Base-by-base conservation (phyloP, 805 yeast species). In the Candida patagonica region DNA sequence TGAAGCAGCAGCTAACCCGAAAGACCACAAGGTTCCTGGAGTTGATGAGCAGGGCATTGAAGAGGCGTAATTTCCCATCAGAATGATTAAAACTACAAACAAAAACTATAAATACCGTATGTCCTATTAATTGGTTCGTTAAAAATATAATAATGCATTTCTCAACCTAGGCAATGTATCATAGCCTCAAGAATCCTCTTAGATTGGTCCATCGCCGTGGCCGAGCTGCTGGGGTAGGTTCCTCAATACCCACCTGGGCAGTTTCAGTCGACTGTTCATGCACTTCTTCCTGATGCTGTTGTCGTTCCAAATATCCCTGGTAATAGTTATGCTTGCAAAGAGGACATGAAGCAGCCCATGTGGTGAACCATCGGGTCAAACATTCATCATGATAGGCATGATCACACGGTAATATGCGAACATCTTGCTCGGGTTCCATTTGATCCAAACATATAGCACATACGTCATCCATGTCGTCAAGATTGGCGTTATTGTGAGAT, bases 1-100 rank as follows among this genome's bases (percentile, higher is more conserved):
- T 58, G 97, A 89, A 60, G 74, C 87, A 41, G 94, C 95, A 0
- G 92, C 96, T 2, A 88, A 88, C 56, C 96, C 96, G 0, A 75
- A 80, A 1, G 96, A 88, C 56, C 96, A 89, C 58, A 76, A 70
- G 48, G 47, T 47, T 9, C 48, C 53, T 17, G n/a, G n/a, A n/a
- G n/a, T n/a, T n/a, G 51, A 47, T 2, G 48, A 49, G 35, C 34
- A 43, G 21, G 35, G 36, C 26, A 42, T 46, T 15, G 40, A 27
- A 17, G 35, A 27, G 17, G 31, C 31, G 17, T 29, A 8, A 29
- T n/a, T n/a, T n/a, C n/a, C n/a, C n/a, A n/a, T n/a, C n/a, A n/a
- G n/a, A n/a, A n/a, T n/a, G n/a, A n/a, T n/a, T n/a, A n/a, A n/a
- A n/a, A n/a, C n/a, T n/a, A n/a, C n/a, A n/a, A n/a, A n/a, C n/a